Conservation (phyloP, 805 yeast species). For the Ogataea saltuana region DNA sequence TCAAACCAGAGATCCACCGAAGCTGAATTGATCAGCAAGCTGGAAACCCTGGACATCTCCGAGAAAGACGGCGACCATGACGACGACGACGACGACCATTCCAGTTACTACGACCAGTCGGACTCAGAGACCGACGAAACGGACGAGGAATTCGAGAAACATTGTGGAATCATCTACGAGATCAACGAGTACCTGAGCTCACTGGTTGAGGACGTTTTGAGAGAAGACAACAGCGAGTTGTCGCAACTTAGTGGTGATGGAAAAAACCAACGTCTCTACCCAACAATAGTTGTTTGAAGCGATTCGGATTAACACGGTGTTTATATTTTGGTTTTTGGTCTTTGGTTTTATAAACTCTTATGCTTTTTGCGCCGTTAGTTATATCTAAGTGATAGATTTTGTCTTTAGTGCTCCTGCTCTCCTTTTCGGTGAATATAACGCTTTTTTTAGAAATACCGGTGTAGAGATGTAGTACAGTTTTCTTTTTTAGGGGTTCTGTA, state of each 20-base stretch:
- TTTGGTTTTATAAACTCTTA: neutral
- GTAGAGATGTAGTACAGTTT: too few species aligned
- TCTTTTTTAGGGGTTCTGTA: too few species aligned
- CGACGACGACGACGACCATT: slow-evolving; percentile 23
- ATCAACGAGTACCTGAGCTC: slow-evolving; percentile 22
- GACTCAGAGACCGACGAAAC: slow-evolving; percentile 28
- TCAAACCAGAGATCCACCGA: slow-evolving; percentile 36
- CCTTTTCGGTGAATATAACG: too few species aligned
- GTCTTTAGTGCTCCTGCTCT: too few species aligned
- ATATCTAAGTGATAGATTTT: too few species aligned
- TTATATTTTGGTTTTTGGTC: neutral
- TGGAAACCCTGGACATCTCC: slow-evolving; percentile 19
- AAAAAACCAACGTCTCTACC: slow-evolving; percentile 14
- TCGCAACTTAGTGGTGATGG: too few species aligned
- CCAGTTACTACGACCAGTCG: slow-evolving; percentile 23
- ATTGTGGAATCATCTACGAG: slow-evolving; percentile 16
- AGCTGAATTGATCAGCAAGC: slow-evolving; percentile 15
- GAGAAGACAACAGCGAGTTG: too few species aligned
- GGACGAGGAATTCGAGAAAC: slow-evolving; percentile 23
- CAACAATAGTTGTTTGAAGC: slow-evolving; percentile 18
- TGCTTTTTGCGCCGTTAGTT: too few species aligned
- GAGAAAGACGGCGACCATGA: slow-evolving; percentile 13
- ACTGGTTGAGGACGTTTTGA: slow-evolving; percentile 6
- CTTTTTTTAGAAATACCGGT: too few species aligned
- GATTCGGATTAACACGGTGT: neutral